These are phyloP conservation scores for Epichloe gansuensis DNA, from an alignment of 2,329 filamentous ascomycete genomes.

Conservation along the genomic window DNA sequence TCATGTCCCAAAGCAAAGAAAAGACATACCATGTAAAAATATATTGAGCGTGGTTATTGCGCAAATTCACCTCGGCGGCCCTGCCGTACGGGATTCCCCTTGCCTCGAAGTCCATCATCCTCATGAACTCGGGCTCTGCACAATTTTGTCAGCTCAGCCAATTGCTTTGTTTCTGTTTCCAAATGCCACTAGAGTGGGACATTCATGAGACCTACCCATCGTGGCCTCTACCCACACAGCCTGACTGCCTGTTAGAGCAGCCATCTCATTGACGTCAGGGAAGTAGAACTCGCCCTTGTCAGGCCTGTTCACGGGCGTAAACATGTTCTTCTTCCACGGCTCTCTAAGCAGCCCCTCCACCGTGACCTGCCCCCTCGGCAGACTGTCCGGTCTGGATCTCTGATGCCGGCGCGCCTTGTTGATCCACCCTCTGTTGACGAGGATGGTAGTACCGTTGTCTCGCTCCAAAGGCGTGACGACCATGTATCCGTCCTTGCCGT, in stretches of 20 bases:
- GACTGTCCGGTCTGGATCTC: constrained; percentile 46
- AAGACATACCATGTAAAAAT: constrained; percentile 86
- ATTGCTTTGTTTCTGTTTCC: no score
- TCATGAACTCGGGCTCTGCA: constrained; percentile 64
- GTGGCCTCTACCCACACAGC: constrained; percentile 93
- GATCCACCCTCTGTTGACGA: constrained; percentile 91
- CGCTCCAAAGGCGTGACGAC: constrained; percentile 86
- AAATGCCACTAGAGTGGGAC: no score
- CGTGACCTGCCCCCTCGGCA: constrained; percentile 58
- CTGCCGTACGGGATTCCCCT: constrained; percentile 84
- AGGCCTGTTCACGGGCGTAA: constrained; percentile 82
- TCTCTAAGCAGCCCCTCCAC: constrained; percentile 77
- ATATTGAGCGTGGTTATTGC: constrained; percentile 96
- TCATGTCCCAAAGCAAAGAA: neutral
- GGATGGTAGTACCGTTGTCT: constrained; percentile 51
- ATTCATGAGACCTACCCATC: constrained; percentile 49
- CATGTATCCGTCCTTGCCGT: constrained; percentile 81
- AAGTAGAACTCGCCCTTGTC: constrained; percentile 85
- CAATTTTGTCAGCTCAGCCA: neutral
- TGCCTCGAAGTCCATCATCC: constrained; percentile 59
- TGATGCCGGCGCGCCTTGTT: constrained; percentile 59
- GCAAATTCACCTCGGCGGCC: constrained; percentile 76
- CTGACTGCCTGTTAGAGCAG: constrained; percentile 65
- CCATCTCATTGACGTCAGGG: constrained; percentile 89
- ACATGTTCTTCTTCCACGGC: constrained; percentile 96